Percentiles rank a stretch among this genome's conserved stretches.
These are phyloP conservation scores for Colletotrichum australisinense DNA, from an alignment of 2,329 filamentous ascomycete species.

Conservation along the genomic window DNA sequence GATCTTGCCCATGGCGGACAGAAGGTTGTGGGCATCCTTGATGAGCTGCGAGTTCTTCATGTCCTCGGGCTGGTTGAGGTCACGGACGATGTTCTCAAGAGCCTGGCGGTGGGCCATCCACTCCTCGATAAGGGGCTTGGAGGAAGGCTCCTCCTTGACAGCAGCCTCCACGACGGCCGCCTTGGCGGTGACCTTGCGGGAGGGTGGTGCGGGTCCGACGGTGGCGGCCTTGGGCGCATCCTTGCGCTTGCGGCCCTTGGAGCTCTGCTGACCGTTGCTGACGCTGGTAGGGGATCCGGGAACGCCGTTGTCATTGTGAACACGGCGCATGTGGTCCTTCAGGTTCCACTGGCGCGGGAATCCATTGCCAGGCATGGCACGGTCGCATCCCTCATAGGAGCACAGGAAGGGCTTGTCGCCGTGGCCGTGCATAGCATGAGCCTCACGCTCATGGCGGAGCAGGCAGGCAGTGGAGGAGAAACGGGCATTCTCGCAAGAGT, in stretches of 20 bases:
- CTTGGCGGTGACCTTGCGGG: slow-evolving; percentile 63
- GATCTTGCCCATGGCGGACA: slow-evolving; percentile 65
- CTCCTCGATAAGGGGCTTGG: slow-evolving; percentile 60
- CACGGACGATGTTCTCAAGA: slow-evolving; percentile 69
- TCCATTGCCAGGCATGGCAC: slow-evolving; percentile 83
- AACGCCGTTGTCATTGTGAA: slow-evolving; percentile 75
- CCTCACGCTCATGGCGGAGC: slow-evolving; percentile 93
- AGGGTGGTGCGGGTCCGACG: slow-evolving; percentile 44
- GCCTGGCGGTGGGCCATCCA: slow-evolving; percentile 73
- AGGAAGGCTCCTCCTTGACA: slow-evolving; percentile 47
- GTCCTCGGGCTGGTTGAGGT: slow-evolving; percentile 62
- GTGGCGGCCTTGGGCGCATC: slow-evolving; percentile 54
- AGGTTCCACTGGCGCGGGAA: slow-evolving; percentile 97
- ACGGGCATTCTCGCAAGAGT: slow-evolving; percentile 83
- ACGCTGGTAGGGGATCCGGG: slow-evolving; percentile 51
- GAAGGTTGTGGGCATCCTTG: slow-evolving; percentile 60
- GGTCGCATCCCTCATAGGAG: slow-evolving; percentile 88
- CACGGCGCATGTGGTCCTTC: slow-evolving; percentile 95
- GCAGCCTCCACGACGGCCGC: slow-evolving; percentile 47
- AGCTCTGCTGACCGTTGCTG: slow-evolving; percentile 44
- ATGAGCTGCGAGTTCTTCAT: slow-evolving; percentile 66
- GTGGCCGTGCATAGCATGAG: slow-evolving; percentile 94
- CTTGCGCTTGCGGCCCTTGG: slow-evolving; percentile 70
- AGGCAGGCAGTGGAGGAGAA: slow-evolving; percentile 97
- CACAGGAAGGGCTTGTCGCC: slow-evolving; percentile 93